Percentiles rank a stretch among this genome's conserved stretches.
phyloP scores from a whole-genome alignment of 2,329 filamentous ascomycete species.

The Fusarium lateritium region DNA sequence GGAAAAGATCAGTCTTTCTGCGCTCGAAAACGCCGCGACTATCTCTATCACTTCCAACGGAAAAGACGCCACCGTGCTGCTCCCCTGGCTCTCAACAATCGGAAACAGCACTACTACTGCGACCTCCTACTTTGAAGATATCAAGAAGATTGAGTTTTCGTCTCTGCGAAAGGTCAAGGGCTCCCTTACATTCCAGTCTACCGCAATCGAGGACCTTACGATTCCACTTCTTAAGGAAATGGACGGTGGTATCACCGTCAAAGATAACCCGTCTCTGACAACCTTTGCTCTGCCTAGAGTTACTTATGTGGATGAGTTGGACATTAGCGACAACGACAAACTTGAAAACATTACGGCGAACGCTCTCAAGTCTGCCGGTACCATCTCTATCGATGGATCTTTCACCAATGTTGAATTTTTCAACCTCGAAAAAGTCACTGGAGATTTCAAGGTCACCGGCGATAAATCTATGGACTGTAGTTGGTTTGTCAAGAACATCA shows the following conservation, averaged over 20 bases:
- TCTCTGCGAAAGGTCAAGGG: constrained; percentile 46
- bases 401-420: constrained; percentile 50
- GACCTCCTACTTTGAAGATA: constrained; percentile 40
- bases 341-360: constrained; percentile 50
- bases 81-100: constrained; percentile 44
- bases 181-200: constrained; percentile 44
- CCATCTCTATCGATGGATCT: constrained; percentile 44
- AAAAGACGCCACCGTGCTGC: constrained; percentile 28
- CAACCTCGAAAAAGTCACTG: constrained; percentile 44
- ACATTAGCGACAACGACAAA: constrained; percentile 43
- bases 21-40: constrained; percentile 45
- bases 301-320: constrained; percentile 42
- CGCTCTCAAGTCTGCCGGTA: constrained; percentile 47
- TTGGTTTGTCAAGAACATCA: constrained; percentile 50
- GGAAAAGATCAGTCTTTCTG: constrained; percentile 35
- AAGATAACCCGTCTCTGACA: constrained; percentile 44
- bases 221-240: constrained; percentile 46
- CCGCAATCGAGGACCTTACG: constrained; percentile 39
- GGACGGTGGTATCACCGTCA: constrained; percentile 46
- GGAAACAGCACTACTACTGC: constrained; percentile 47
- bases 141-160: constrained; percentile 42
- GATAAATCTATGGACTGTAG: constrained; percentile 50
- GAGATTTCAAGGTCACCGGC: constrained; percentile 48
- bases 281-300: constrained; percentile 47
- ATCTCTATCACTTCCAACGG: constrained; percentile 49